A percentile compares a stretch with the other conserved stretches of the same genome.
Evolutionary conservation across 2,329 filamentous ascomycete species (phyloP).

Genomic region (Tolypocladium cylindrosporum): DNA sequence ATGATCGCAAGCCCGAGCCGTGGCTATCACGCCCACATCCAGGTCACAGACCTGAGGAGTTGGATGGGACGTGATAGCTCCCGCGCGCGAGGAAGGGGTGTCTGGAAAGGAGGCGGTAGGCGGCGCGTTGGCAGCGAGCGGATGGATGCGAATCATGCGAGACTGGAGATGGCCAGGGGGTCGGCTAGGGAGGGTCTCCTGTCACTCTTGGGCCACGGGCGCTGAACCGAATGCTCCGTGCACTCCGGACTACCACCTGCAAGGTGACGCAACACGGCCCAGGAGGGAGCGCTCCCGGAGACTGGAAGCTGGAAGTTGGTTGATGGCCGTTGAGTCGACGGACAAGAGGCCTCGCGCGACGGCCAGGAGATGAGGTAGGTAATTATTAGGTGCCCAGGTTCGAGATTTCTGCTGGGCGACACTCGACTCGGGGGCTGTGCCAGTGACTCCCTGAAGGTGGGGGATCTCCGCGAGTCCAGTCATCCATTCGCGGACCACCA

Average conservation of each 20-base stretch:
- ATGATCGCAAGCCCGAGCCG: slow-evolving; percentile 4
- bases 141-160: neutral
- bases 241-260: neutral
- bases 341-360: neutral
- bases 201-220: neutral
- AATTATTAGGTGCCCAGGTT: neutral
- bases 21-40: slow-evolving; percentile 16
- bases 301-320: neutral
- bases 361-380: neutral
- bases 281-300: too few species aligned
- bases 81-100: neutral
- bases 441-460: neutral
- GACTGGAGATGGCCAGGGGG: neutral
- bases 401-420: neutral
- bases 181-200: neutral
- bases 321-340: neutral
- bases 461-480: neutral
- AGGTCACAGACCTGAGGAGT: slow-evolving; percentile 8
- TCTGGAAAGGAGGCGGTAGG: slow-evolving; percentile 5
- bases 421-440: neutral
- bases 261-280: neutral
- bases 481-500: neutral
- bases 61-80: slow-evolving; percentile 12
- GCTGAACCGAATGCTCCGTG: neutral
- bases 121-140: neutral